Evolutionary conservation across 495 filamentous ascomycete genomes (phyloP).

Genomic region (Immersiella caudata): DNA sequence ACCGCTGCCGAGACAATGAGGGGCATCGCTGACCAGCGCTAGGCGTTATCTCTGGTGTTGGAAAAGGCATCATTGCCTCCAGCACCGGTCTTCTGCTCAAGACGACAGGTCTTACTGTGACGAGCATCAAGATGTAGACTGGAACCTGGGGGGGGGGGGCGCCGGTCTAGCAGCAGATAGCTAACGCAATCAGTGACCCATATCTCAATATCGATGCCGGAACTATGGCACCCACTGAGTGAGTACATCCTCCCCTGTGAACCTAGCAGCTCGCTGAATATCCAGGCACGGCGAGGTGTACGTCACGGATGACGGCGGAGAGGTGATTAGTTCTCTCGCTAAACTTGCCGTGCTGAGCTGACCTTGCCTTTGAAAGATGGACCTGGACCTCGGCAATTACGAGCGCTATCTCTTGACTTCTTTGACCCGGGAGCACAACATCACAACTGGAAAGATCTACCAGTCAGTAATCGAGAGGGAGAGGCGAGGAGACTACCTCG

Average conservation of each 20-base stretch:
- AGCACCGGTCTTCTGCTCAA: constrained; percentile 63
- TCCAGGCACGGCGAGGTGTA: constrained; percentile 45
- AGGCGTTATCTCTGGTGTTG: constrained; percentile 31
- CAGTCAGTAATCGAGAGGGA: constrained; percentile 66
- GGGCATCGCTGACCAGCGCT: not conserved
- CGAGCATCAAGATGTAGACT: constrained; percentile 32
- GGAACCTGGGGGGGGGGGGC: no score
- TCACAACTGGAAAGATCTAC: constrained; percentile 96
- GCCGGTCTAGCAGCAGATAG: no score
- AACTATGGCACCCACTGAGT: constrained; percentile 70
- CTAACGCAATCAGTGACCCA: constrained; percentile 68
- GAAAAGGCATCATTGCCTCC: constrained; percentile 40
- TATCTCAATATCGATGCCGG: constrained; percentile 89
- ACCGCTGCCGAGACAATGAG: no score
- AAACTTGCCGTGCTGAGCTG: not conserved
- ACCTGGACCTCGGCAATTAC: constrained; percentile 96
- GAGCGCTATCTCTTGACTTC: constrained; percentile 59
- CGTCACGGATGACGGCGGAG: constrained; percentile 41
- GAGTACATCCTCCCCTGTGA: constrained; percentile 32
- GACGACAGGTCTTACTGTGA: constrained; percentile 71
- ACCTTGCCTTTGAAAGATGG: constrained; percentile 53
- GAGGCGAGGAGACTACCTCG: constrained; percentile 82
- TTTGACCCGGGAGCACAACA: constrained; percentile 61
- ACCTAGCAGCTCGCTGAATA: not conserved
- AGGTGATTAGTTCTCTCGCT: constrained; percentile 18